Evolutionary conservation across 306 rosid genomes (phyloP), one percentile per base, ranked within the genome.

Genomic region (Lithocarpus polystachyus): DNA sequence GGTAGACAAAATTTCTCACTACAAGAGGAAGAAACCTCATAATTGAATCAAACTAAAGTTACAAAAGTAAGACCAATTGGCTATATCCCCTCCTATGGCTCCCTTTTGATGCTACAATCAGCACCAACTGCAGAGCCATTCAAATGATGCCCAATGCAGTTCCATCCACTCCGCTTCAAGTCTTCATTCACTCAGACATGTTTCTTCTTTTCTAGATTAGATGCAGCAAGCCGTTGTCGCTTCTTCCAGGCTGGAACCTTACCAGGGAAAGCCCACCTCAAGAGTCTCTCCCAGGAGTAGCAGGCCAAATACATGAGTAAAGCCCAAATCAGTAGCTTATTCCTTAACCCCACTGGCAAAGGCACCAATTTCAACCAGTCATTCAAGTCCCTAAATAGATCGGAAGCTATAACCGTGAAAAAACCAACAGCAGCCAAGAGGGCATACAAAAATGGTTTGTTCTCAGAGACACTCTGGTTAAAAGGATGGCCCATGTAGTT

Each of bases 401-500:
- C 99, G 15, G 99, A 96, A 35, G 99, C 85, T 51, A 96, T 93
- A 53, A 84, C 96, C 0, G 91, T 90, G 81, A 96, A 96, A 86
- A 96, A 96, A 65, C 79, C 88, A 22, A 83, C 92, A 0, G 99
- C 93, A 18, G 92, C 88, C 71, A 80, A 55, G 17, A 96, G 96
- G 1, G 99, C 99, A 68, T 83, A 93, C 71, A 79, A 75, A 85
- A 96, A 96, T 0, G 98, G 99, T 73, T 84, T 91, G 89, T 96
- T 96, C 74, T 96, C 98, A 2, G 94, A 80, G 70, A 96, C 87
- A 81, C 99, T 96, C 86, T 96, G 99, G 89, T 96, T 96, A 83
- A 96, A 96, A 29, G 99, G 99, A 77, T 96, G 99, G 15, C 99
- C 98, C 99, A 93, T 96, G 78, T 96, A 96, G 89, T 96, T 96